Base-by-base conservation (phyloP, 345 rosid genomes). In the Crucihimalaya himalaica region DNA sequence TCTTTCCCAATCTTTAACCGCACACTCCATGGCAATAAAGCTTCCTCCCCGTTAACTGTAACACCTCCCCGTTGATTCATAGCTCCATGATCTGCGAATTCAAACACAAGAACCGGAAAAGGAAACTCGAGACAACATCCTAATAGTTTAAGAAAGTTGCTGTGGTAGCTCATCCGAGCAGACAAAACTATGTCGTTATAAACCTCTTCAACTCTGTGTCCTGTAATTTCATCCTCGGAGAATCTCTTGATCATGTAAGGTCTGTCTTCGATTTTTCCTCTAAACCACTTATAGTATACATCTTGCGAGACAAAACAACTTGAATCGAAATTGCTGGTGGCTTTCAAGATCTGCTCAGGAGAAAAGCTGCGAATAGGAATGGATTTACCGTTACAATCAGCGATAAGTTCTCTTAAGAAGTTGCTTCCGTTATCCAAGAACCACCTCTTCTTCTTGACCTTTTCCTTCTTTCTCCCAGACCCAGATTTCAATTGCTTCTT, bases 111-210 rank as follows among this genome's bases (percentile, higher is more conserved):
- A 46, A 70, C 74, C 4, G 74, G 74, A 32, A 46, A 70, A 70
- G 57, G 66, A 6, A 70, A 71, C 59, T 59, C 59, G 13, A 71
- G 59, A 71, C 75, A 71, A 12, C 39, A 71, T 48, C 75, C 75
- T 12, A 71, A 2, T 3, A 60, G 40, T 48, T 60, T 60, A 1
- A 71, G 60, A 50, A 60, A 71, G 27, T 71, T 71, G 59, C 2
- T 48, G 25, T 70, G 74, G 6, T 59, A 58, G 6, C 66, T 58
- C 47, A 70, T 47, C 46, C 74, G 28, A 56, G 64, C 45, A 29
- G 56, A 69, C 65, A 69, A 45, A 23, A 69, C 73, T 1, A 70
- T 59, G 35, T 59, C 68, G 5, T 60, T 71, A n/a, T 60, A 71
- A 16, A 61, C 68, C 27, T 47, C 75, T 2, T 5, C 8, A 2